Base-by-base conservation (phyloP, 2,329 filamentous ascomycete genomes). In the Fusarium sp. region DNA sequence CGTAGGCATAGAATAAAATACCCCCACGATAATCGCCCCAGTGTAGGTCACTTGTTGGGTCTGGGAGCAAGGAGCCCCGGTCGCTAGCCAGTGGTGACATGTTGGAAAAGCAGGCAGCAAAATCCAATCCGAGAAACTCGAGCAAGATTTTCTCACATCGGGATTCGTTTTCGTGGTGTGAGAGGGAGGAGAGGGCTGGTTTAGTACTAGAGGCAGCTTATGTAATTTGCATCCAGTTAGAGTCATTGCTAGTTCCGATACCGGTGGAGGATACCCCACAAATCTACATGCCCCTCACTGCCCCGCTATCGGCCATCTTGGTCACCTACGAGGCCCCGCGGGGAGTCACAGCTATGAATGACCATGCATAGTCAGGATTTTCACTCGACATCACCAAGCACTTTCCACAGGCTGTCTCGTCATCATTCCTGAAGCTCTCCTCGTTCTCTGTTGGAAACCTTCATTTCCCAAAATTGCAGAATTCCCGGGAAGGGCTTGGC, bases 1-100 rank as follows among this genome's bases (percentile, higher is more conserved):
- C 22, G 38, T 59, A 20, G 24, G 18, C 27, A 52, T 29, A 52
- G 16, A 31, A 31, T 11, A 20, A 52, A n/a, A 40, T 59, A 59
- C 57, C 57, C 29, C 57, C 57, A 59, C 57, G 57, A 59, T 40
- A 42, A 27, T 59, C 57, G 35, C 57, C 57, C 57, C 57, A 59
- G 22, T 59, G 34, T 24, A 59, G 24, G 57, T 59, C 57, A 24
- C 57, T 59, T 29, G 57, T 59, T 40, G 57, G 57, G 57, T 59
- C 57, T 40, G 57, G 57, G 57, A 59, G 16, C 57, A 40, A 24
- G 35, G 37, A 59, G 57, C 57, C 34, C 57, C 57, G 16, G 35
- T 35, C 38, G 57, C 34, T 59, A 40, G 57, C 6, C 27, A n/a
- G 47, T n/a, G 47, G 47, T n/a, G 34, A 42, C 57, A 59, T 59